These are phyloP conservation scores for Plasmodium gallinaceum DNA, from an alignment of 169 alveolate genomes.

Conservation along the genomic window DNA sequence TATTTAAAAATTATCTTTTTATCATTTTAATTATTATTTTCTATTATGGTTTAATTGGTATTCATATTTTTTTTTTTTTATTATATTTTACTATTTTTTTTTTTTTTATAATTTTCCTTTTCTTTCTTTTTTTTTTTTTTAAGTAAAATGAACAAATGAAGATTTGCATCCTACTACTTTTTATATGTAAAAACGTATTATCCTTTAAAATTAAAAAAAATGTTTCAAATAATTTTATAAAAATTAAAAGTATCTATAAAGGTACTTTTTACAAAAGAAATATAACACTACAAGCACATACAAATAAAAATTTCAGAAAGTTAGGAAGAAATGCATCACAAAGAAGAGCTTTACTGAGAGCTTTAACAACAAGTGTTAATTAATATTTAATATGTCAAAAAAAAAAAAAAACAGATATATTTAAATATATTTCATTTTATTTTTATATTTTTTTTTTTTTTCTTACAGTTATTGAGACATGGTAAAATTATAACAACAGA, in stretches of 20 bases:
- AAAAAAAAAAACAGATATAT: neutral
- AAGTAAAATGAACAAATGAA: conserved; percentile 68
- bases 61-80: neutral
- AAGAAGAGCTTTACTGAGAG: conserved; percentile 84
- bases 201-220: conserved; percentile 28
- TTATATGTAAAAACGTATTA: conserved; percentile 45
- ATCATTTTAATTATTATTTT: neutral
- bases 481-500: conserved; percentile 85
- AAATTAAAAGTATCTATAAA: conserved; percentile 28
- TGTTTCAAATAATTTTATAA: conserved; percentile 17
- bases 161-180: conserved; percentile 38
- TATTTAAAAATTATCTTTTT: too few species aligned
- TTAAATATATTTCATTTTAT: conserved; percentile 4
- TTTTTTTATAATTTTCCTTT: neutral
- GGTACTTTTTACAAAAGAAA: conserved; percentile 28
- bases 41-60: neutral
- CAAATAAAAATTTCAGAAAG: conserved; percentile 75
- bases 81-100: neutral
- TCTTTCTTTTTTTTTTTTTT: neutral
- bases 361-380: conserved; percentile 82
- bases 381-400: neutral
- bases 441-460: neutral
- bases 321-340: conserved; percentile 82
- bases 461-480: conserved; percentile 80
- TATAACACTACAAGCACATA: conserved; percentile 47